Evolutionary conservation across 1,284 basidiomycete species (phyloP).

Genomic region (Mycena citricolor): DNA sequence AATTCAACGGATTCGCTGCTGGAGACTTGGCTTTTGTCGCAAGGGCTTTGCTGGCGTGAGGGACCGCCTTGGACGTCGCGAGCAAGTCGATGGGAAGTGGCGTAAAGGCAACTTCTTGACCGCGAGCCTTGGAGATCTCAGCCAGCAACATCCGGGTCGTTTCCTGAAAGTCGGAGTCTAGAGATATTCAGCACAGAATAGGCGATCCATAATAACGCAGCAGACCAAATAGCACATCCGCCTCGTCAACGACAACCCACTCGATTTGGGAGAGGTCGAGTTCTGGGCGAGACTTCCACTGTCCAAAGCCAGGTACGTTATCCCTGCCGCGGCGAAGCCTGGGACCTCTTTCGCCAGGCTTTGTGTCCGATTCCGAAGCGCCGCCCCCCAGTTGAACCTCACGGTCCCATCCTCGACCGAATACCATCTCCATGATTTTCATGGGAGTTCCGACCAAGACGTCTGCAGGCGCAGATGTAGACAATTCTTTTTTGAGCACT

Average conservation of each 20-base stretch:
- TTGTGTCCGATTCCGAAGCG: slow-evolving; percentile 25
- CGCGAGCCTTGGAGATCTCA: slow-evolving; percentile 66
- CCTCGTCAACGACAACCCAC: slow-evolving; percentile 88
- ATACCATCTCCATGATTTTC: slow-evolving; percentile 70
- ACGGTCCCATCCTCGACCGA: slow-evolving; percentile 66
- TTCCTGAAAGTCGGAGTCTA: slow-evolving; percentile 79
- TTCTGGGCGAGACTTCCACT: slow-evolving; percentile 27
- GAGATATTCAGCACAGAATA: slow-evolving; percentile 2
- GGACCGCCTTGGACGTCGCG: slow-evolving; percentile 20
- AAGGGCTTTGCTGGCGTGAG: slow-evolving; percentile 17
- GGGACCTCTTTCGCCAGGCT: slow-evolving; percentile 24
- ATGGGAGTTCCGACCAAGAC: slow-evolving; percentile 77
- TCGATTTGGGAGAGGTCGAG: slow-evolving; percentile 45
- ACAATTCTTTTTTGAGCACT: slow-evolving; percentile 18
- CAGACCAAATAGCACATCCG: slow-evolving; percentile 84
- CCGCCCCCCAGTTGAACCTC: slow-evolving; percentile 34
- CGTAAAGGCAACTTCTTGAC: slow-evolving; percentile 40
- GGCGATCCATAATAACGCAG: slow-evolving; percentile 18
- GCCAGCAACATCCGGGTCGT: slow-evolving; percentile 67
- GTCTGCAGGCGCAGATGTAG: slow-evolving; percentile 48
- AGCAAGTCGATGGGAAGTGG: slow-evolving; percentile 22
- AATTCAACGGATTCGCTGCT: slow-evolving; percentile 33
- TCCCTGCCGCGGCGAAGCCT: slow-evolving; percentile 36
- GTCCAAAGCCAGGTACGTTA: slow-evolving; percentile 33
- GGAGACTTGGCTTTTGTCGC: slow-evolving; percentile 9